Evolutionary conservation across 2,329 filamentous ascomycete species (phyloP).

Genomic region (Aspergillus costaricaensis): DNA sequence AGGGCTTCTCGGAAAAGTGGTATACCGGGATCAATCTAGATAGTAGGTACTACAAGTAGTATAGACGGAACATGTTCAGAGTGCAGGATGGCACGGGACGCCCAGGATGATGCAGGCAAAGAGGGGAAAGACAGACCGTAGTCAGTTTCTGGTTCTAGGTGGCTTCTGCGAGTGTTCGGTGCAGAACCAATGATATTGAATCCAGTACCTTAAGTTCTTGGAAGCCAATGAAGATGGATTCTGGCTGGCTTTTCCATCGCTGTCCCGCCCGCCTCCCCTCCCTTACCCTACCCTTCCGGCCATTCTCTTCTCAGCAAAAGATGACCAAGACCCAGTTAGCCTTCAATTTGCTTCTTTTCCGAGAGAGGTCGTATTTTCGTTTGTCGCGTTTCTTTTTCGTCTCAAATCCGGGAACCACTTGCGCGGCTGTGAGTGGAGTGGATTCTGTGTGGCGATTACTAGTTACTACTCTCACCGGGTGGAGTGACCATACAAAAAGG

Average conservation of each 20-base stretch:
- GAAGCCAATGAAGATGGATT: background rate
- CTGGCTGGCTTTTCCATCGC: background rate
- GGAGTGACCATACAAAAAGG: background rate
- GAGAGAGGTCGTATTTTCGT: background rate
- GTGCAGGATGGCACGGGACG: background rate
- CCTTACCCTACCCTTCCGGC: background rate
- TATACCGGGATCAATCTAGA: background rate
- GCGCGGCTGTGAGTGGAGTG: background rate
- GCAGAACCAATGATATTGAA: constrained; percentile 1
- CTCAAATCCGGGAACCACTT: background rate
- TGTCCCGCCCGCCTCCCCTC: background rate
- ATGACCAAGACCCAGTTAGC: constrained; percentile 6
- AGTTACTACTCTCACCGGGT: background rate
- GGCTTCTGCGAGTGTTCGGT: constrained; percentile 8
- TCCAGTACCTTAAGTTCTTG: background rate
- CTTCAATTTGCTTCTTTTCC: background rate
- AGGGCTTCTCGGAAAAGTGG: background rate
- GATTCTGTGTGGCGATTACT: background rate
- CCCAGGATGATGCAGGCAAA: background rate
- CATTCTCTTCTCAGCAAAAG: constrained; percentile 10
- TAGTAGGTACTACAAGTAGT: too few species aligned
- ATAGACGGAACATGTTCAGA: background rate
- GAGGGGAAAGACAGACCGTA: background rate
- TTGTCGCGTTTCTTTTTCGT: constrained; percentile 11
- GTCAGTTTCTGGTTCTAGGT: constrained; percentile 6